Percentiles rank a stretch among this genome's conserved stretches.
These are phyloP conservation scores for Trichoderma koningiopsis DNA, from an alignment of 2,329 filamentous ascomycete genomes.

Conservation along the genomic window DNA sequence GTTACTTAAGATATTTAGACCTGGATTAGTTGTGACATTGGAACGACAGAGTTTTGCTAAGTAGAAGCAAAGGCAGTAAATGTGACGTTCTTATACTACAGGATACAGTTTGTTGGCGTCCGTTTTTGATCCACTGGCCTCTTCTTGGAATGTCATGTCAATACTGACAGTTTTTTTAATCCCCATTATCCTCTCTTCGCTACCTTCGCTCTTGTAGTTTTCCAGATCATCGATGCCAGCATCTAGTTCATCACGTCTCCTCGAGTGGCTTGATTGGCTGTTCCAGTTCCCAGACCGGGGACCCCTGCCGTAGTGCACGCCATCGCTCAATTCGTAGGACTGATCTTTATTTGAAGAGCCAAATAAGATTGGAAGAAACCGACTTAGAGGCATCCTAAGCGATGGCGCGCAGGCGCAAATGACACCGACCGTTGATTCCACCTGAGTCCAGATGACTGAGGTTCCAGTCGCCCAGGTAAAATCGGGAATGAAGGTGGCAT, in stretches of 20 bases:
- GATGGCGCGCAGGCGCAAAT: constrained; percentile 19
- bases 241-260: not conserved
- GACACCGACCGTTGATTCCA: constrained; percentile 17
- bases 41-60: not conserved
- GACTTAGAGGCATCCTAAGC: constrained; percentile 7
- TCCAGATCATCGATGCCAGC: constrained; percentile 8
- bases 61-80: not conserved
- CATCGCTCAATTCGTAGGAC: constrained; percentile 12
- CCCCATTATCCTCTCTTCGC: constrained; percentile 15
- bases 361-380: constrained; percentile 4
- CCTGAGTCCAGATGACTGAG: constrained; percentile 18
- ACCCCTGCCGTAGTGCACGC: not conserved
- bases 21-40: not conserved
- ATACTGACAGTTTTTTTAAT: constrained; percentile 20
- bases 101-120: not conserved
- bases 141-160: constrained; percentile 17
- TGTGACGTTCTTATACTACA: not conserved
- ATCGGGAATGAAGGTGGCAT: constrained; percentile 10
- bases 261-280: not conserved
- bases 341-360: constrained; percentile 1
- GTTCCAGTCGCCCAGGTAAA: constrained; percentile 17
- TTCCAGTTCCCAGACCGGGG: constrained; percentile 11
- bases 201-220: constrained; percentile 8
- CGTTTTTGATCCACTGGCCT: not conserved
- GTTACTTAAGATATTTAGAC: not conserved